Evolutionary conservation across 805 yeast species (phyloP).

Genomic region (Kockiozyma suomiensis): DNA sequence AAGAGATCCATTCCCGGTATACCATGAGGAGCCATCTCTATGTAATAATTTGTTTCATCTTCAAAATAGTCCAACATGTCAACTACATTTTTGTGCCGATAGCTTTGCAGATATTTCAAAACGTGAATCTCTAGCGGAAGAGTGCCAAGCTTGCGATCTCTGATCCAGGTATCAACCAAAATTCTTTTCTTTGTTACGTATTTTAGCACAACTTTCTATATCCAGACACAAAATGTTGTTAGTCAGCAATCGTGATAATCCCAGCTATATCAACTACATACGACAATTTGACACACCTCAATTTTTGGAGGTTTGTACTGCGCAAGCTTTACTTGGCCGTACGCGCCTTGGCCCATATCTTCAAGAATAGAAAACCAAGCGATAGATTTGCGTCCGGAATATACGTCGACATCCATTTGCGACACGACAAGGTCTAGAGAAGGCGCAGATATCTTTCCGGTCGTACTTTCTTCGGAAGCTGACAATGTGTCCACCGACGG

Average conservation of each 20-base stretch:
- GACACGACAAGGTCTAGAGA: conserved; percentile 17
- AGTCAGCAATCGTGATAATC: conserved; percentile 37
- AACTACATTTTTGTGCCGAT: conserved; percentile 86
- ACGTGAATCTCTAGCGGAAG: conserved; percentile 96
- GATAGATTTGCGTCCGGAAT: conserved; percentile 61
- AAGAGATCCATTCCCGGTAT: conserved; percentile 88
- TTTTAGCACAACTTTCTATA: conserved; percentile 75
- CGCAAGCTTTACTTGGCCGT: conserved; percentile 88
- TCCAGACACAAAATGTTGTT: conserved; percentile 34
- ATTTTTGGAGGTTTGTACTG: conserved; percentile 52
- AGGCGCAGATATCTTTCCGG: background rate
- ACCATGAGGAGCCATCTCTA: conserved; percentile 92
- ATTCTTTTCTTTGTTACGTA: conserved; percentile 90
- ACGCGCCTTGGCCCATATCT: conserved; percentile 94
- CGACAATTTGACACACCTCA: conserved; percentile 16
- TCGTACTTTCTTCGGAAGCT: background rate
- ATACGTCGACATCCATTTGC: conserved; percentile 3
- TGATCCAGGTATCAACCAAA: conserved; percentile 95
- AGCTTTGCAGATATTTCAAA: conserved; percentile 65
- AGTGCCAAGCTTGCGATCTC: conserved; percentile 88
- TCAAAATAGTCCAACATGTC: conserved; percentile 88
- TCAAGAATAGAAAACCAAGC: conserved; percentile 70
- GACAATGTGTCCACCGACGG: background rate
- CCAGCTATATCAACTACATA: background rate
- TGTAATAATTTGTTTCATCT: conserved; percentile 83